phyloP scores from a whole-genome alignment of 495 filamentous ascomycete genomes.

The Cairneyella variabilis region DNA sequence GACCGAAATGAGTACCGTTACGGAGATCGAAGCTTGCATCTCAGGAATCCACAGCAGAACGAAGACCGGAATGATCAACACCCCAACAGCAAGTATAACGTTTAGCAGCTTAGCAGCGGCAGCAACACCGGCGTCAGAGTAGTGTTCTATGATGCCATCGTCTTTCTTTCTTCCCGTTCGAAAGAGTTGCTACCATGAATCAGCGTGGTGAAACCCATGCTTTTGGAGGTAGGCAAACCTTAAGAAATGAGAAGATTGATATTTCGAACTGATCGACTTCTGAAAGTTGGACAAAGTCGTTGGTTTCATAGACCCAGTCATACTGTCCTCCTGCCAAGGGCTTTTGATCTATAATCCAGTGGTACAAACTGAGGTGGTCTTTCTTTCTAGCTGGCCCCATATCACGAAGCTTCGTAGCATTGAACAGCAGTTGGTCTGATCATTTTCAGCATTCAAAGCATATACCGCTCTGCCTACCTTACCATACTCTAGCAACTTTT shows the following conservation, averaged over 20 bases:
- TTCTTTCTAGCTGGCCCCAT: neutral
- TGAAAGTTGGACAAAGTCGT: neutral
- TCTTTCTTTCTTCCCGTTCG: neutral
- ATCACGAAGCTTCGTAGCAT: constrained; percentile 1
- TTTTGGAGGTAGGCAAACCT: neutral
- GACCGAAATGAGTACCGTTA: neutral
- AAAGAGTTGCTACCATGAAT: neutral
- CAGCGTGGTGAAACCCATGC: too few species aligned
- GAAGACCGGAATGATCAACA: neutral
- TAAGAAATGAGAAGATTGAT: neutral
- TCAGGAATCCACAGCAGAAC: neutral
- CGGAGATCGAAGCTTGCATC: neutral
- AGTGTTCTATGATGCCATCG: neutral
- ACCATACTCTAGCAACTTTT: constrained; percentile 1
- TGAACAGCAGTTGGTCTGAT: neutral
- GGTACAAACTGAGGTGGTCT: neutral
- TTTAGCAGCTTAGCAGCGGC: neutral
- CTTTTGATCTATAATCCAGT: neutral
- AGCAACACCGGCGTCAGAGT: neutral
- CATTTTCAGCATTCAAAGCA: neutral
- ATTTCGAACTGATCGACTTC: neutral
- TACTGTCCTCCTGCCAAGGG: neutral
- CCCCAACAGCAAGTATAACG: neutral
- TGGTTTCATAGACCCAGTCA: neutral
- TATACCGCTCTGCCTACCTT: neutral